phyloP scores from a whole-genome alignment of 371 early-diverging fungal species.

The Mycotypha africana region DNA sequence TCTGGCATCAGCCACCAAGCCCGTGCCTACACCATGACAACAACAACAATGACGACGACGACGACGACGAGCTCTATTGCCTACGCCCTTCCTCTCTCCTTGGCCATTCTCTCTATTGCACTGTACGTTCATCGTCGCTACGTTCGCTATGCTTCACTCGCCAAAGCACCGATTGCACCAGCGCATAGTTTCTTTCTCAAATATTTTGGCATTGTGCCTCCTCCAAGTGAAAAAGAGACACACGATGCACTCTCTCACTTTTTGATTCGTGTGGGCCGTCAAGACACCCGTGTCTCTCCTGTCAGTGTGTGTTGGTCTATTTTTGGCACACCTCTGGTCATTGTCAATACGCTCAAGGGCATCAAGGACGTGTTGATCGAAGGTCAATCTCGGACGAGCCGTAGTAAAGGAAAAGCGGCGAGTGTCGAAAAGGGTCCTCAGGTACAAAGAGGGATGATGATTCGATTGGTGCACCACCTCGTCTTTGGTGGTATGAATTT shows the following conservation, averaged over 20 bases:
- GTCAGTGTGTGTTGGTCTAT: slow-evolving; percentile 40
- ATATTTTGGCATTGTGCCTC: slow-evolving; percentile 37
- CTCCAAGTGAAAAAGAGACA: slow-evolving; percentile 23
- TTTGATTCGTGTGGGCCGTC: slow-evolving; percentile 29
- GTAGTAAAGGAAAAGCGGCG: too few species aligned
- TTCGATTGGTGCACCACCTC: slow-evolving; percentile 36
- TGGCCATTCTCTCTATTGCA: too few species aligned
- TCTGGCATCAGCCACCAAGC: too few species aligned
- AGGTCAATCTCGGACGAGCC: slow-evolving; percentile 32
- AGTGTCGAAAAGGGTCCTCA: slow-evolving; percentile 16
- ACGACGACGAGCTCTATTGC: too few species aligned
- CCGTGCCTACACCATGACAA: too few species aligned
- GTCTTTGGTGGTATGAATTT: slow-evolving; percentile 44
- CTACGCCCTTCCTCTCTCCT: too few species aligned
- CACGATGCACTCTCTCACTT: slow-evolving; percentile 31
- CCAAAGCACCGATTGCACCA: slow-evolving; percentile 22
- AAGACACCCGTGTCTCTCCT: slow-evolving; percentile 24
- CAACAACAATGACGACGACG: too few species aligned
- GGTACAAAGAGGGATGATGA: slow-evolving; percentile 36
- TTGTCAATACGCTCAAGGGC: slow-evolving; percentile 36
- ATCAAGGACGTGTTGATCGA: slow-evolving; percentile 42
- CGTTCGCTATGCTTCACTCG: too few species aligned
- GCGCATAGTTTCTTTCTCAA: slow-evolving; percentile 24
- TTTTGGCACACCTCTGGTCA: slow-evolving; percentile 30
- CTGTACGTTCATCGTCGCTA: too few species aligned